Evolutionary conservation across 495 filamentous ascomycete species (phyloP).

Genomic region (Hypoxylon perforatum): DNA sequence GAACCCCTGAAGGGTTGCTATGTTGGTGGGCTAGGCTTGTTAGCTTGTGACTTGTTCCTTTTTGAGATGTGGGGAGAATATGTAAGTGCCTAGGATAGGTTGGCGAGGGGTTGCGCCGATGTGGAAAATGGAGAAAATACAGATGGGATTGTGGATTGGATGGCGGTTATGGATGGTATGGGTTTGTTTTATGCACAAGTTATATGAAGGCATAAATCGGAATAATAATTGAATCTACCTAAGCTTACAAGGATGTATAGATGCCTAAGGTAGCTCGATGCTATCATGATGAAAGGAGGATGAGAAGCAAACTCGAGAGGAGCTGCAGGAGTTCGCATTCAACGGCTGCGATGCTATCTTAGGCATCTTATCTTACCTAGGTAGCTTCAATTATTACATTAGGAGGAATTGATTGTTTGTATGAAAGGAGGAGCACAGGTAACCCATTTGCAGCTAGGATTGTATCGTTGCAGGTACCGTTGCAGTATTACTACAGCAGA

Average conservation of each 20-base stretch:
- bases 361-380: not conserved
- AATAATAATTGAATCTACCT: not conserved
- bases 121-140: too few species aligned
- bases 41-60: conserved; percentile 41
- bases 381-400: not conserved
- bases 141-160: too few species aligned
- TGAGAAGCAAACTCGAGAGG: not conserved
- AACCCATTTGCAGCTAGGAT: too few species aligned
- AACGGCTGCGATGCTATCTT: not conserved
- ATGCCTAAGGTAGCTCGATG: not conserved
- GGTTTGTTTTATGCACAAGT: not conserved
- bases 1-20: conserved; percentile 27
- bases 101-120: conserved; percentile 28
- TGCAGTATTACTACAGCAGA: conserved; percentile 22
- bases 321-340: conserved; percentile 3
- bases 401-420: not conserved
- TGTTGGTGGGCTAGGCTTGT: conserved; percentile 25
- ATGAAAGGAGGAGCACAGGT: conserved; percentile 1
- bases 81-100: not conserved
- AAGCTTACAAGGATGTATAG: not conserved
- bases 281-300: too few species aligned
- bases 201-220: not conserved
- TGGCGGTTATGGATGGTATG: not conserved
- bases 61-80: conserved; percentile 8
- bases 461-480: too few species aligned